These are phyloP conservation scores for Solanum chilense DNA, from an alignment of 257 asterid genomes.

Conservation along the genomic window DNA sequence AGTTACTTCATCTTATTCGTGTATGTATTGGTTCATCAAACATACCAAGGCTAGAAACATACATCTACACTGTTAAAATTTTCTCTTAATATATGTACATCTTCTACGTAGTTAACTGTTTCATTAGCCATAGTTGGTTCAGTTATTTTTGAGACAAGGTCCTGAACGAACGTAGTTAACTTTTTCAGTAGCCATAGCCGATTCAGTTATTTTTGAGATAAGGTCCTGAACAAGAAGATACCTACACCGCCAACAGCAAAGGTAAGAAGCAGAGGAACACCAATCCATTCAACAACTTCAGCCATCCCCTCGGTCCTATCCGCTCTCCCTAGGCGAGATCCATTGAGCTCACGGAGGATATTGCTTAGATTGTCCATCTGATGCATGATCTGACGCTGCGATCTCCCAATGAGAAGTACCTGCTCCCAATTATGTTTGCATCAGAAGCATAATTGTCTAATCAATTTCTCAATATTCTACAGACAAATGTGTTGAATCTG, in stretches of 20 bases:
- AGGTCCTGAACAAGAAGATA: slow-evolving; percentile 39
- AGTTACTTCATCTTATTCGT: background rate
- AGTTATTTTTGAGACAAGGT: slow-evolving; percentile 29
- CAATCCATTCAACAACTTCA: slow-evolving; percentile 28
- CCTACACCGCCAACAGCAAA: slow-evolving; percentile 71
- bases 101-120: background rate
- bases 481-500: background rate
- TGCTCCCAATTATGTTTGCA: slow-evolving; percentile 12
- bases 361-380: slow-evolving; percentile 77
- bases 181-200: background rate
- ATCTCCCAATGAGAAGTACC: slow-evolving; percentile 64
- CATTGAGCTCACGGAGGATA: slow-evolving; percentile 44
- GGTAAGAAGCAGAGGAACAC: slow-evolving; percentile 44
- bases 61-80: background rate
- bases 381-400: slow-evolving; percentile 81
- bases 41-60: background rate
- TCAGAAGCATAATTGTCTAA: background rate
- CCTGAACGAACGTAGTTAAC: slow-evolving; percentile 21
- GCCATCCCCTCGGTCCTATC: slow-evolving; percentile 8
- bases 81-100: background rate
- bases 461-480: background rate
- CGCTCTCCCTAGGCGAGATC: slow-evolving; percentile 35
- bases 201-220: slow-evolving; percentile 25
- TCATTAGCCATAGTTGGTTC: background rate
- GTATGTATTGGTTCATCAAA: background rate